phyloP scores from a whole-genome alignment of 345 rosid genomes.

The Citrus maxima region DNA sequence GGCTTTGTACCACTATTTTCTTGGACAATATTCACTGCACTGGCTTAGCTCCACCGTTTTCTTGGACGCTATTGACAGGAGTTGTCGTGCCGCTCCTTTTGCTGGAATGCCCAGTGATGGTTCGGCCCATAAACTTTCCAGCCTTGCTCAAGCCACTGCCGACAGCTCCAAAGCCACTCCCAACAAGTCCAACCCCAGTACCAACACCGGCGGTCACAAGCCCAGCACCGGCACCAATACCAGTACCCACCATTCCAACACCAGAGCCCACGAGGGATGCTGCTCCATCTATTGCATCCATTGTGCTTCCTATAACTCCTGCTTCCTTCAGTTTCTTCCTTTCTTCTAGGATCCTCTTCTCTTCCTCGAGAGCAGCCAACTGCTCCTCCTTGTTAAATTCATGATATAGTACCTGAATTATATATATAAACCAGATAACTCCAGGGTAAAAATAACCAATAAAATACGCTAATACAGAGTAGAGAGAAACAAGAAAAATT shows the following conservation, averaged over 20 bases:
- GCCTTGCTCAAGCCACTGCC: conserved; percentile 58
- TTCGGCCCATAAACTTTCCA: conserved; percentile 60
- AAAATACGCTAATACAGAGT: not conserved
- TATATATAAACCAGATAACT: not conserved
- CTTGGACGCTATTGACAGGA: conserved; percentile 60
- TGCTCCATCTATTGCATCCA: conserved; percentile 83
- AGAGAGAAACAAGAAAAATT: not conserved
- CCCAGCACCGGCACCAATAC: conserved; percentile 74
- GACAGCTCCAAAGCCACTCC: conserved; percentile 50
- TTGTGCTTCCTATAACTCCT: conserved; percentile 91
- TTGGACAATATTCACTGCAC: conserved; percentile 32
- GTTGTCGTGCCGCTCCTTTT: conserved; percentile 75
- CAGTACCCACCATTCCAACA: conserved; percentile 78
- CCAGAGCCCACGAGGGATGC: conserved; percentile 57
- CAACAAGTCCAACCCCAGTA: conserved; percentile 42
- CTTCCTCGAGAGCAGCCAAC: conserved; percentile 74
- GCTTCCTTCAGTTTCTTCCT: conserved; percentile 84
- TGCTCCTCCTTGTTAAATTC: conserved; percentile 78
- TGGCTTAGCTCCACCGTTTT: conserved; percentile 61
- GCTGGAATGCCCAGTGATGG: conserved; percentile 58
- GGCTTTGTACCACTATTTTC: conserved; percentile 55
- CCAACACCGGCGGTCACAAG: conserved; percentile 46
- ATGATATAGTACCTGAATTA: conserved; percentile 60
- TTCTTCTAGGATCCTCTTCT: conserved; percentile 77
- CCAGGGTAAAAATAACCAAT: not conserved